Evolutionary conservation across 2,329 filamentous ascomycete species (phyloP).

Genomic region (Fusarium odoratissimum): DNA sequence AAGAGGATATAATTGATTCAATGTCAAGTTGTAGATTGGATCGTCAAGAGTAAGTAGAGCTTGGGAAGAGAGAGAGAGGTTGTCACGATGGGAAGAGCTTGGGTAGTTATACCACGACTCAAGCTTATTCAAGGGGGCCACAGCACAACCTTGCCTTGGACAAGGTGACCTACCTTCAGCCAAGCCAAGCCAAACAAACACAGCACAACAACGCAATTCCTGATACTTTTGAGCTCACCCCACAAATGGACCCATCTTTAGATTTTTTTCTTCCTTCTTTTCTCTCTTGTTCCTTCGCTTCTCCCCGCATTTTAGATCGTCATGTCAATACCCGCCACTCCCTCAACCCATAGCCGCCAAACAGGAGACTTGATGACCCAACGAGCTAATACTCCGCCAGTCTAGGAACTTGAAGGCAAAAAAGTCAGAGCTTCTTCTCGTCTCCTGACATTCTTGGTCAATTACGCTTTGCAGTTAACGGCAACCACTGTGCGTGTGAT

Average conservation of each 20-base stretch:
- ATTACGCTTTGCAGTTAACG: constrained; percentile 46
- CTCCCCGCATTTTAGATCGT: constrained; percentile 39
- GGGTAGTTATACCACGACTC: constrained; percentile 41
- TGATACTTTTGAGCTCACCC: constrained; percentile 35
- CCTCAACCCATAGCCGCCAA: neutral
- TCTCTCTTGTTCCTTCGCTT: constrained; percentile 2
- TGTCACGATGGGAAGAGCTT: constrained; percentile 35
- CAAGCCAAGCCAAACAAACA: constrained; percentile 9
- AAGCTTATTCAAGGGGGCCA: constrained; percentile 5
- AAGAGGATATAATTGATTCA: neutral
- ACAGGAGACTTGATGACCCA: neutral
- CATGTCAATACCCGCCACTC: constrained; percentile 3
- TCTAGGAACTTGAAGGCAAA: neutral
- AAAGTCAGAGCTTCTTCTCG: neutral
- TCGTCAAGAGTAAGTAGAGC: constrained; percentile 3
- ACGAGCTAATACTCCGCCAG: neutral
- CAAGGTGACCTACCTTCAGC: constrained; percentile 30
- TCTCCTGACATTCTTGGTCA: constrained; percentile 14
- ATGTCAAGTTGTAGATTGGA: neutral
- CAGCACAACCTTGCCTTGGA: neutral
- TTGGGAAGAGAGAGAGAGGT: constrained; percentile 21
- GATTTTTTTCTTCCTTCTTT: neutral
- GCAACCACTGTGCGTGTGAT: constrained; percentile 43
- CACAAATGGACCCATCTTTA: constrained; percentile 37
- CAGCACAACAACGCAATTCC: constrained; percentile 27